These are phyloP conservation scores for Moricandia arvensis DNA, from an alignment of 345 rosid genomes.

Conservation along the genomic window DNA sequence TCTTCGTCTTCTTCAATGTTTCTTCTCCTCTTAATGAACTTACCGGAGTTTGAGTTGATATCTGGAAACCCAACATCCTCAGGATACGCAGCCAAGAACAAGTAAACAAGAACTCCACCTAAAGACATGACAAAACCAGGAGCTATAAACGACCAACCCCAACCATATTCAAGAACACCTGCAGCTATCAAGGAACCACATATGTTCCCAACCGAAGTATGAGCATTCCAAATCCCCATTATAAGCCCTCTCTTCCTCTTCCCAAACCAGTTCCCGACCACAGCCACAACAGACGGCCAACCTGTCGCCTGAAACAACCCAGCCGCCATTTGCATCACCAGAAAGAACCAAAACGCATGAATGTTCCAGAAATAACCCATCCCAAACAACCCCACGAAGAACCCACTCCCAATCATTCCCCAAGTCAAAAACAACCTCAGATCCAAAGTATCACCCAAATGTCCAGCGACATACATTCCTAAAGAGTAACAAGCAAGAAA, in stretches of 20 bases:
- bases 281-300: constrained; percentile 99
- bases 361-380: constrained; percentile 85
- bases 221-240: constrained; percentile 99
- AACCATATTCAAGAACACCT: constrained; percentile 77
- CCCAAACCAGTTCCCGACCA: constrained; percentile 91
- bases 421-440: constrained; percentile 74
- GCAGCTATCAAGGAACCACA: constrained; percentile 93
- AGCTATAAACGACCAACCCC: constrained; percentile 97
- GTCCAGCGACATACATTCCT: constrained; percentile 91
- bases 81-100: constrained; percentile 85
- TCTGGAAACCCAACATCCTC: constrained; percentile 82
- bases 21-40: constrained; percentile 45
- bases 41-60: constrained; percentile 39
- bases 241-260: constrained; percentile 90
- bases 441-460: constrained; percentile 88
- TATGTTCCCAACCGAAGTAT: constrained; percentile 88
- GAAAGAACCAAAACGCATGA: constrained; percentile 66
- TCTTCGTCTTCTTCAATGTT: constrained; percentile 11
- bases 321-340: constrained; percentile 82
- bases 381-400: constrained; percentile 83
- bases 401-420: constrained; percentile 92
- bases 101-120: constrained; percentile 72
- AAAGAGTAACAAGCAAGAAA: constrained; percentile 82
- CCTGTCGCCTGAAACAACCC: constrained; percentile 93
- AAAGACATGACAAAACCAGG: constrained; percentile 68